phyloP scores from a whole-genome alignment of 345 rosid species.

The Brassica carinata region DNA sequence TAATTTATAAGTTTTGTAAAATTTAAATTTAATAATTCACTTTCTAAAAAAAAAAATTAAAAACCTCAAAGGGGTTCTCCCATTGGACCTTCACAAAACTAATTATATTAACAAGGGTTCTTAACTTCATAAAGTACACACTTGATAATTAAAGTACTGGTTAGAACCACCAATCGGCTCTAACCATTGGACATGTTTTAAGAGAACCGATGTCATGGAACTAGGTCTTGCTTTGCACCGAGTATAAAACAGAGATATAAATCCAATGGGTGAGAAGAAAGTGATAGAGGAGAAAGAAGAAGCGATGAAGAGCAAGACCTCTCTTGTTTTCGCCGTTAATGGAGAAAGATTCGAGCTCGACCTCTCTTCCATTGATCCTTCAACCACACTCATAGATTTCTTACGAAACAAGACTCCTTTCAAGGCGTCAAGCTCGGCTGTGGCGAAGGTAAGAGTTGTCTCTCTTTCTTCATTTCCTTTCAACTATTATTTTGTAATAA shows the following conservation, averaged over 20 bases:
- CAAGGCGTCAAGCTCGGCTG: slow-evolving; percentile 89
- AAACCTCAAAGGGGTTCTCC: no score
- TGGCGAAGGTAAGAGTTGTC: slow-evolving; percentile 63
- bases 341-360: slow-evolving; percentile 68
- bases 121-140: no score
- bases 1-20: no score
- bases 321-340: slow-evolving; percentile 77
- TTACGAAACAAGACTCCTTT: slow-evolving; percentile 69
- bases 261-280: neutral
- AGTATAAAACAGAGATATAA: neutral
- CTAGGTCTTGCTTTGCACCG: neutral
- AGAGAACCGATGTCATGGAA: neutral
- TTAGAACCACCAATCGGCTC: no score
- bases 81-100: no score
- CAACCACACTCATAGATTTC: slow-evolving; percentile 80
- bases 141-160: no score
- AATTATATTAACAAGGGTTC: no score
- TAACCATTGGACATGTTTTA: neutral
- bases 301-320: slow-evolving; percentile 24
- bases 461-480: neutral
- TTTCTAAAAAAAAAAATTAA: no score
- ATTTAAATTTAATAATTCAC: no score
- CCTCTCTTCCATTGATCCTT: slow-evolving; percentile 60
- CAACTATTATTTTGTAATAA: neutral
- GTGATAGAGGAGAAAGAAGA: slow-evolving; percentile 17